A percentile compares a stretch with the other conserved stretches of the same genome.
Conservation (phyloP, 257 asterid species). For the Lycium ferocissimum region DNA sequence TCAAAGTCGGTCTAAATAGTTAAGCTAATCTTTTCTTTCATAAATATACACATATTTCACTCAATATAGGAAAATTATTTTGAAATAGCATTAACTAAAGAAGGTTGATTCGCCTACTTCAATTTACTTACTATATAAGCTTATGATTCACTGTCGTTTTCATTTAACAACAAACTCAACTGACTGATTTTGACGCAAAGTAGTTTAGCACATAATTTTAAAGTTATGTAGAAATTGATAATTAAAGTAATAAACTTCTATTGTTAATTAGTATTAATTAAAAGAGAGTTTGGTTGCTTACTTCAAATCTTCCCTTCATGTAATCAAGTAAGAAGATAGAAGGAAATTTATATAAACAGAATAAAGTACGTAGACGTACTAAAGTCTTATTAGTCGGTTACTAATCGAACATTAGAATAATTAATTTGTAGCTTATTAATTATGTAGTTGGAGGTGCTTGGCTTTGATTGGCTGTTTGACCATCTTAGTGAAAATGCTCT, state of each 20-base stretch:
- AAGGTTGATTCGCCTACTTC: not conserved
- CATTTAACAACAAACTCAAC: constrained; percentile 6
- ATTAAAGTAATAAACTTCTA: not conserved
- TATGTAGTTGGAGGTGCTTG: not conserved
- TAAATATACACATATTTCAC: not conserved
- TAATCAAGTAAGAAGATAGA: not conserved
- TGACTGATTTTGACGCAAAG: not conserved
- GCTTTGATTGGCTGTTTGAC: constrained; percentile 20
- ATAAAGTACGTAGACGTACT: not conserved
- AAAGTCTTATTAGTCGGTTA: not conserved
- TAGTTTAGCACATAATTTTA: not conserved
- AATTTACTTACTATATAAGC: not conserved
- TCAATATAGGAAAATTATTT: not conserved
- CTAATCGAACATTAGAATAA: not conserved
- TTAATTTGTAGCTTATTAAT: not conserved
- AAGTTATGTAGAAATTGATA: not conserved
- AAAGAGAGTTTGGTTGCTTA: constrained; percentile 2
- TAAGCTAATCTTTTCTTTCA: not conserved
- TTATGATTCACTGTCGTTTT: not conserved
- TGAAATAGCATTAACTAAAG: not conserved
- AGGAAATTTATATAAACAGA: not conserved
- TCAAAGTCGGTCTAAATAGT: not conserved
- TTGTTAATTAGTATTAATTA: not conserved
- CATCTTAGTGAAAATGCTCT: constrained; percentile 2
- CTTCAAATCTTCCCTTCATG: not conserved